These are phyloP conservation scores for Plasmodium knowlesi DNA, from an alignment of 169 alveolate genomes.

Conservation along the genomic window DNA sequence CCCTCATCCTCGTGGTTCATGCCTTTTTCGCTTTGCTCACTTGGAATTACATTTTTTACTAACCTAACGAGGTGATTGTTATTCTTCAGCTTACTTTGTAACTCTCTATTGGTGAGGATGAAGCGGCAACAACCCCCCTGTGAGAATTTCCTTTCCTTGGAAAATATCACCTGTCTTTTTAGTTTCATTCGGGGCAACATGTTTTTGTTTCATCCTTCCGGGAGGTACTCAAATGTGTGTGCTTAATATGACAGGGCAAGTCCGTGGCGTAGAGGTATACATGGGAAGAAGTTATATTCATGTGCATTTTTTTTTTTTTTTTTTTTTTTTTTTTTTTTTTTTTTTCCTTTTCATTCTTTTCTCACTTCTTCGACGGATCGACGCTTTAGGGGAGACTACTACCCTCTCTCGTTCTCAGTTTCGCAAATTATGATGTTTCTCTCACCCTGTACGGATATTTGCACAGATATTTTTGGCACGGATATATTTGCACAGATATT, in stretches of 20 bases:
- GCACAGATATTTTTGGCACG: too few relatives aligned
- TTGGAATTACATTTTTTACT: constrained; percentile 23
- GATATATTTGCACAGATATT: not conserved
- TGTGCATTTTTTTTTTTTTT: not conserved
- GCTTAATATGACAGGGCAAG: not conserved
- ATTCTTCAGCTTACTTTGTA: constrained; percentile 37
- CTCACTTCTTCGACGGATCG: not conserved
- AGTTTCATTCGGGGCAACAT: not conserved
- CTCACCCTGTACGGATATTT: not conserved
- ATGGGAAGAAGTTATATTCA: not conserved
- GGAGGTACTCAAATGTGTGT: not conserved
- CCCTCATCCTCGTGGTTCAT: not conserved
- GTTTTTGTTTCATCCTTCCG: not conserved
- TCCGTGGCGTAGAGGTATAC: not conserved
- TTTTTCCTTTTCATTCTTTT: not conserved
- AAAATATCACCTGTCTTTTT: not conserved
- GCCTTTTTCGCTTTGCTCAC: not conserved
- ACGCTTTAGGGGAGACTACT: not conserved
- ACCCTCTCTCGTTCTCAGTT: not conserved
- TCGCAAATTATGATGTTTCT: not conserved
- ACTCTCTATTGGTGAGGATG: constrained; percentile 13
- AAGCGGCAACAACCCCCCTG: constrained; percentile 1
- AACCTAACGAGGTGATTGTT: constrained; percentile 14
- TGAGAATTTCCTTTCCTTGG: not conserved
- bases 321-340: not conserved